These are phyloP conservation scores for Eucalyptus brandiana DNA, from an alignment of 345 rosid species.

Conservation along the genomic window DNA sequence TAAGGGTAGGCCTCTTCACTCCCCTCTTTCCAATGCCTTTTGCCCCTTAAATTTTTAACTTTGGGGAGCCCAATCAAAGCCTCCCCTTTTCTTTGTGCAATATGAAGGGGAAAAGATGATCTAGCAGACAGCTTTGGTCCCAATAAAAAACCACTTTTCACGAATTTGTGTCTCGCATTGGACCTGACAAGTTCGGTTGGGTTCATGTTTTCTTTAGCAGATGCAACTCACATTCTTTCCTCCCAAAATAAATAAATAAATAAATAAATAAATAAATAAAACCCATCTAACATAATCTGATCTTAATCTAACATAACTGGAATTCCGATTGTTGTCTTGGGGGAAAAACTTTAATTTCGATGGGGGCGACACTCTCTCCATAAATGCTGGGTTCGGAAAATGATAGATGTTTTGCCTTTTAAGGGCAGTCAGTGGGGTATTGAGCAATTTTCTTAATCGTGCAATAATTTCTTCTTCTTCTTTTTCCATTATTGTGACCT, in stretches of 20 bases:
- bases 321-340: background rate
- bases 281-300: background rate
- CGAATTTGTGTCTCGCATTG: background rate
- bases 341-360: background rate
- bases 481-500: background rate
- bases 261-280: background rate
- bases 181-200: background rate
- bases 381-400: background rate
- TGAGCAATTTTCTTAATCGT: background rate
- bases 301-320: background rate
- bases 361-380: background rate
- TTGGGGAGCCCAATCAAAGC: constrained; percentile 20
- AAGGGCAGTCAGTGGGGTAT: background rate
- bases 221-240: background rate
- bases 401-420: background rate
- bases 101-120: background rate
- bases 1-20: background rate
- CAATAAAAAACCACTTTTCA: background rate
- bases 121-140: background rate
- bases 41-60: background rate
- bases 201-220: background rate
- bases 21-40: constrained; percentile 1
- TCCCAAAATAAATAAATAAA: background rate
- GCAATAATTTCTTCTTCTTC: background rate
- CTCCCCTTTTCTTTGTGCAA: background rate